Conservation (phyloP, 2,329 filamentous ascomycete species). For the Xylaria sp. region DNA sequence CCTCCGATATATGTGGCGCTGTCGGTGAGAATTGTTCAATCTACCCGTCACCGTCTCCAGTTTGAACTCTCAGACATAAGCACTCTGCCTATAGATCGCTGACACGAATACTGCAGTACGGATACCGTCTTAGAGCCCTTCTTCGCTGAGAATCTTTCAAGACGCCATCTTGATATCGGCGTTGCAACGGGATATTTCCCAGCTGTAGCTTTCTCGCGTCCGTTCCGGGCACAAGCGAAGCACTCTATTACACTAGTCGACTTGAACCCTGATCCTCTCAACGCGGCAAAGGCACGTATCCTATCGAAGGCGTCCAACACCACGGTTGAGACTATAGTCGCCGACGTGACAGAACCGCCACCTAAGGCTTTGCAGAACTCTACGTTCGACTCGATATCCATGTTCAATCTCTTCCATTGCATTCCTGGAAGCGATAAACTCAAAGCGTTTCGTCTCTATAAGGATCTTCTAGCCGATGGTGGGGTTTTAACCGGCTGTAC, state of each 20-base stretch:
- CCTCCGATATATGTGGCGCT: conserved; percentile 46
- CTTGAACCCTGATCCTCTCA: conserved; percentile 43
- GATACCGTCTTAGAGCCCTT: conserved; percentile 27
- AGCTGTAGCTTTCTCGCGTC: conserved; percentile 22
- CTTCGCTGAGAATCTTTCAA: conserved; percentile 27
- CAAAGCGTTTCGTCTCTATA: conserved; percentile 41
- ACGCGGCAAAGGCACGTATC: conserved; percentile 38
- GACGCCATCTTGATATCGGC: conserved; percentile 27
- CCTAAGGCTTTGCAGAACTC: conserved; percentile 35
- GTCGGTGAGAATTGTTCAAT: conserved; percentile 32
- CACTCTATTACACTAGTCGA: conserved; percentile 46
- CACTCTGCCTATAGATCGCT: background rate
- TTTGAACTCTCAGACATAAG: background rate
- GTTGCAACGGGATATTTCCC: conserved; percentile 29
- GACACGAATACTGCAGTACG: background rate
- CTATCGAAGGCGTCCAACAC: conserved; percentile 28
- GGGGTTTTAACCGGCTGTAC: conserved; percentile 48
- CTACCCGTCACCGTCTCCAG: background rate
- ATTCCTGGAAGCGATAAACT: conserved; percentile 44
- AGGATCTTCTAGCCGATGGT: conserved; percentile 40
- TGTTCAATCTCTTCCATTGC: conserved; percentile 52
- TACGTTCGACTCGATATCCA: conserved; percentile 50
- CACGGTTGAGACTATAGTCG: conserved; percentile 40
- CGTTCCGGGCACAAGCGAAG: conserved; percentile 20
- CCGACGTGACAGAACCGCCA: conserved; percentile 45